A percentile compares a stretch with the other conserved stretches of the same genome.
phyloP scores from a whole-genome alignment of 331 rosid genomes.

The Phaseolus coccineus region DNA sequence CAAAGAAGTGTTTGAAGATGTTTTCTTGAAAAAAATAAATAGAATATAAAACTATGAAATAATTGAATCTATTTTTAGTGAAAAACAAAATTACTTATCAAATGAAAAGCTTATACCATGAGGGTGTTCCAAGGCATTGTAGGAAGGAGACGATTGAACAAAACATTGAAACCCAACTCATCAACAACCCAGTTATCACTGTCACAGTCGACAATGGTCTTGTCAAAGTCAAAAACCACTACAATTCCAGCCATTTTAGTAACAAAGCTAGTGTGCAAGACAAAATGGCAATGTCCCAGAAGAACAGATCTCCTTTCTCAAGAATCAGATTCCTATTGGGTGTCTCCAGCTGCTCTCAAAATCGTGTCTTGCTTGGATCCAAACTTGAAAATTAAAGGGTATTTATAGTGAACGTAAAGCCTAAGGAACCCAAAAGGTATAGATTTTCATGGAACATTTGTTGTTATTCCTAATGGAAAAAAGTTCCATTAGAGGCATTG shows the following conservation, averaged over 20 bases:
- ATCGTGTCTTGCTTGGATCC: slow-evolving; percentile 13
- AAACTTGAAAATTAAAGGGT: neutral
- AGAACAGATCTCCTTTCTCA: neutral
- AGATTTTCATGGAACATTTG: neutral
- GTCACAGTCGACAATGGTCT: slow-evolving; percentile 74
- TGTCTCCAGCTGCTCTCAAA: slow-evolving; percentile 31
- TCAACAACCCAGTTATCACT: slow-evolving; percentile 80
- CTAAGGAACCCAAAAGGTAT: neutral
- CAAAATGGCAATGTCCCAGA: neutral
- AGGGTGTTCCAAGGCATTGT: slow-evolving; percentile 77
- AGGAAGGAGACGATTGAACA: slow-evolving; percentile 69
- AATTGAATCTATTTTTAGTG: no score
- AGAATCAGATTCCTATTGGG: slow-evolving; percentile 7
- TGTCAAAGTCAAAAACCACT: slow-evolving; percentile 75
- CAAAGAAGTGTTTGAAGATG: neutral
- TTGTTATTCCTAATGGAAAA: neutral
- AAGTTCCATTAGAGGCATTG: slow-evolving; percentile 18
- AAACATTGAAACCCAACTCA: slow-evolving; percentile 61
- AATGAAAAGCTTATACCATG: slow-evolving; percentile 54
- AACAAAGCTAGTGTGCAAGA: neutral
- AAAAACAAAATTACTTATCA: no score
- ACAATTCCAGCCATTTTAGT: slow-evolving; percentile 56
- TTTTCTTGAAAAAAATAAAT: neutral
- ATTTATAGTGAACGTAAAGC: slow-evolving; percentile 40
- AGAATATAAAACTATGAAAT: neutral